Evolutionary conservation across 352 stramenopile species (phyloP).

Genomic region (Globisporangium parvum): DNA sequence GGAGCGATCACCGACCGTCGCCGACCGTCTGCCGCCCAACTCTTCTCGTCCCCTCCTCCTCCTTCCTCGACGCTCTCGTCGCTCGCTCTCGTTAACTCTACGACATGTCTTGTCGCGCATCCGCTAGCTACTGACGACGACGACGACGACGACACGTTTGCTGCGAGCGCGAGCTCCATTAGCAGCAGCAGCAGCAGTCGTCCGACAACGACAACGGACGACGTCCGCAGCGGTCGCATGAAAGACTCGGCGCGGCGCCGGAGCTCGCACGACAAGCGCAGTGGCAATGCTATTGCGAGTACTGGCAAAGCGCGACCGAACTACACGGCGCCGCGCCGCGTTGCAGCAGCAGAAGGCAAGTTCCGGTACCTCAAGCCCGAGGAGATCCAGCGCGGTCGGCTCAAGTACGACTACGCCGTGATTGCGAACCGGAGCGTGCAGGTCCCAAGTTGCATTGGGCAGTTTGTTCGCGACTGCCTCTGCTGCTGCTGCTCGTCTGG

Average conservation of each 20-base stretch:
- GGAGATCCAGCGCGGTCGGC: slow-evolving; percentile 54
- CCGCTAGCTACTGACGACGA: slow-evolving; percentile 25
- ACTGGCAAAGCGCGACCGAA: slow-evolving; percentile 5
- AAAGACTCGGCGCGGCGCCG: slow-evolving; percentile 8
- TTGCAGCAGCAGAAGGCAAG: slow-evolving; percentile 24
- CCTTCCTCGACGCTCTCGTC: slow-evolving; percentile 7
- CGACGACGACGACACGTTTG: slow-evolving; percentile 12
- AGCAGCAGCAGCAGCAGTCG: slow-evolving; percentile 17
- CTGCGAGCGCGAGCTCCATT: slow-evolving; percentile 15
- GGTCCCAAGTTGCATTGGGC: slow-evolving; percentile 23
- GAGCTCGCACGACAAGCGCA: slow-evolving; percentile 12
- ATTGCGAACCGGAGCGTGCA: slow-evolving; percentile 70
- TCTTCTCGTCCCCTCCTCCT: too few species aligned
- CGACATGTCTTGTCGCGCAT: slow-evolving; percentile 47
- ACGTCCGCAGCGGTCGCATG: not conserved
- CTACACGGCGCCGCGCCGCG: slow-evolving; percentile 23
- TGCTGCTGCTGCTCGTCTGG: slow-evolving; percentile 32
- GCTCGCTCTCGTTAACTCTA: slow-evolving; percentile 41
- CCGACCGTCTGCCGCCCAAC: too few species aligned
- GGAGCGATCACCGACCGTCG: too few species aligned
- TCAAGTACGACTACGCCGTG: slow-evolving; percentile 75
- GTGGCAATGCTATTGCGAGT: not conserved
- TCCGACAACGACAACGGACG: slow-evolving; percentile 8
- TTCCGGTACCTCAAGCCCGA: slow-evolving; percentile 82
- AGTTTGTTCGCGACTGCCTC: slow-evolving; percentile 20